Base-by-base conservation (phyloP, 768 basidiomycete species). In the Lactarius deliciosus region DNA sequence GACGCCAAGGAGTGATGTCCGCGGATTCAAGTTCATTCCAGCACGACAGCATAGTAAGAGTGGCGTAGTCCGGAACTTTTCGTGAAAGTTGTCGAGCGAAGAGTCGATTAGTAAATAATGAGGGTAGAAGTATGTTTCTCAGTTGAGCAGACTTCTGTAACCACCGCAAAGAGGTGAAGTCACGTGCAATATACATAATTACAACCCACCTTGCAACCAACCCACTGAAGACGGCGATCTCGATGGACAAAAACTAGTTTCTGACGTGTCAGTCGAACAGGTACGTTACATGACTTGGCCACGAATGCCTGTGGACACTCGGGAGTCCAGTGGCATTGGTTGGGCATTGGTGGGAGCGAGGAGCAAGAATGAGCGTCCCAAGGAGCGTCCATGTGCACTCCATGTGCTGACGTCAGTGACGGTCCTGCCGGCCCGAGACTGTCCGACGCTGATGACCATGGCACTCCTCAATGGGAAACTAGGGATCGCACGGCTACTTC, bases 271-370 rank as follows among this genome's bases (percentile, higher is more conserved):
- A 32, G 43, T 73, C 62, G 50, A 75, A 75, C 10, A 70, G 74
- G 53, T 72, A 28, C 41, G 2, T 5, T 30, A 30, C 30, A 30
- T 5, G 41, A 43, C 18, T 71, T 72, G 75, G 71, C 78, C 79
- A 36, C 76, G 75, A 61, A 77, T 43, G 67, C 75, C 78, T 75
- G 72, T 76, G 30, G 77, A 74, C 76, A 79, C 78, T 74, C 77
- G 70, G 53, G 76, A 76, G 70, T 77, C 75, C 70, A 36, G 28
- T 28, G 16, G 11, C 47, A 22, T 28, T 28, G 25, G 25, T 28
- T 28, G 25, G 25, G 25, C 25, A 28, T 11, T 47, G 47, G 22
- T 22, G 47, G 8, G 4, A n/a, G 15, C 16, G 40, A 41, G 16
- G 15, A 6, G 16, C 25, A 28, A 28, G 25, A 28, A 28, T 28